A percentile compares a stretch with the other conserved stretches of the same genome.
Evolutionary conservation across 495 filamentous ascomycete species (phyloP).

Genomic region (Penicillium odoratum): DNA sequence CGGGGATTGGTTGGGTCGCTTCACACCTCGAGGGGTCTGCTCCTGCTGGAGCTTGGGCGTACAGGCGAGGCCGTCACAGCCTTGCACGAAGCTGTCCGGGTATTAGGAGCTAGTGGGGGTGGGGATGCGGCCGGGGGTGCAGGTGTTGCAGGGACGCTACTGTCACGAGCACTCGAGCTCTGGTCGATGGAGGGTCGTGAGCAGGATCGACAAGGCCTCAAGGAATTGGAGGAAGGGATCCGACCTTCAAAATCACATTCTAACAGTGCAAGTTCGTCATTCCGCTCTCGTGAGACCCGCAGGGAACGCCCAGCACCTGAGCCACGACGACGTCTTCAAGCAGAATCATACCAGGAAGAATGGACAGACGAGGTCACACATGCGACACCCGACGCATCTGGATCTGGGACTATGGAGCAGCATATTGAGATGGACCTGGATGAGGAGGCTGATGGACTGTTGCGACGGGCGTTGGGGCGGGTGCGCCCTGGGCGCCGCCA

Average conservation of each 20-base stretch:
- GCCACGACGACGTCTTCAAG: slow-evolving; percentile 27
- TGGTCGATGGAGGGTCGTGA: slow-evolving; percentile 51
- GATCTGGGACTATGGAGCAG: slow-evolving; percentile 27
- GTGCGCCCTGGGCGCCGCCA: slow-evolving; percentile 33
- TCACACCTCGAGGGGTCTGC: slow-evolving; percentile 58
- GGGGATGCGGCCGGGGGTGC: slow-evolving; percentile 62
- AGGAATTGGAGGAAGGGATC: slow-evolving; percentile 20
- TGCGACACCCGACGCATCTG: slow-evolving; percentile 12
- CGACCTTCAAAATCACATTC: slow-evolving; percentile 6
- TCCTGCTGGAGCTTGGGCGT: slow-evolving; percentile 66
- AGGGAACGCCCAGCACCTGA: slow-evolving; percentile 25
- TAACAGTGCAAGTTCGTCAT: slow-evolving; percentile 19
- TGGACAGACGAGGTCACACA: slow-evolving; percentile 43
- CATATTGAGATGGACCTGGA: slow-evolving; percentile 47
- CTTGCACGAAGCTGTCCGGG: slow-evolving; percentile 69
- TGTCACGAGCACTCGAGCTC: slow-evolving; percentile 73
- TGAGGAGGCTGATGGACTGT: slow-evolving; percentile 39
- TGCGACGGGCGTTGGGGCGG: slow-evolving; percentile 37
- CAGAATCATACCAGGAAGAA: slow-evolving; percentile 29
- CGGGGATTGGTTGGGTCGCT: slow-evolving; percentile 46
- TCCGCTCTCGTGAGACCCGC: slow-evolving; percentile 28
- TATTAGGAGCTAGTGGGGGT: slow-evolving; percentile 49
- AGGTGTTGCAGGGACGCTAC: slow-evolving; percentile 70
- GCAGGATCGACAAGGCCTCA: slow-evolving; percentile 16
- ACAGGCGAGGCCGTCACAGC: slow-evolving; percentile 66